A percentile compares a stretch with the other conserved stretches of the same genome.
These are phyloP conservation scores for Aspergillus coremiiformis DNA, from an alignment of 495 filamentous ascomycete genomes.

Conservation along the genomic window DNA sequence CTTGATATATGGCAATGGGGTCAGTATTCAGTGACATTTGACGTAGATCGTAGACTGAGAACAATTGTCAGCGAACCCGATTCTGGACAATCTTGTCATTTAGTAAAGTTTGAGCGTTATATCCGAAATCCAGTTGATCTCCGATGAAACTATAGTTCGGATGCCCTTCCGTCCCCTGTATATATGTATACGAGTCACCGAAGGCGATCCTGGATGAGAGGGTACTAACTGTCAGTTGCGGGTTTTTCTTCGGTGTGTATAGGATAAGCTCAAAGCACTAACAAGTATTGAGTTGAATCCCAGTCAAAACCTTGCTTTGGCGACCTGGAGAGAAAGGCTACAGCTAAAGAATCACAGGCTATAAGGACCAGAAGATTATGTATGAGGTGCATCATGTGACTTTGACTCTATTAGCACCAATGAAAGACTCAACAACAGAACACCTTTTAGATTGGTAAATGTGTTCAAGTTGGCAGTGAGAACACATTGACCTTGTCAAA, in stretches of 20 bases:
- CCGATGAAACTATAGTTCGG: slow-evolving; percentile 46
- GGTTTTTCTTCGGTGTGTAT: neutral
- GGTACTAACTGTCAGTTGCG: neutral
- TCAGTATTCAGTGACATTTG: too few species aligned
- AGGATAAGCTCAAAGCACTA: slow-evolving; percentile 7
- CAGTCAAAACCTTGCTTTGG: slow-evolving; percentile 20
- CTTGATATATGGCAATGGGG: too few species aligned
- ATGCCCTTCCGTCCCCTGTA: slow-evolving; percentile 43
- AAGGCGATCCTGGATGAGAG: slow-evolving; percentile 45
- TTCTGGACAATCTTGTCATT: slow-evolving; percentile 45
- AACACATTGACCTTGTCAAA: neutral
- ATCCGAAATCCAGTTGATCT: slow-evolving; percentile 32
- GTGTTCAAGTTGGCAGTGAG: neutral
- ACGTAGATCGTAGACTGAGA: neutral
- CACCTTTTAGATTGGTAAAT: neutral
- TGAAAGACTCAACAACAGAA: neutral
- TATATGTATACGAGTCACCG: slow-evolving; percentile 49
- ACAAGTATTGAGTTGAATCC: slow-evolving; percentile 27
- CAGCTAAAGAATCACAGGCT: neutral
- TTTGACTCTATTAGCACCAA: neutral
- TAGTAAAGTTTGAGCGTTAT: slow-evolving; percentile 32
- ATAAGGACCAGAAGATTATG: slow-evolving; percentile 4
- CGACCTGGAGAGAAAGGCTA: slow-evolving; percentile 2
- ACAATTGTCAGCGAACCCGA: slow-evolving; percentile 21
- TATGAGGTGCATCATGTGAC: slow-evolving; percentile 4